phyloP scores from a whole-genome alignment of 148 eudicot genomes.

The Rhododendron molle region DNA sequence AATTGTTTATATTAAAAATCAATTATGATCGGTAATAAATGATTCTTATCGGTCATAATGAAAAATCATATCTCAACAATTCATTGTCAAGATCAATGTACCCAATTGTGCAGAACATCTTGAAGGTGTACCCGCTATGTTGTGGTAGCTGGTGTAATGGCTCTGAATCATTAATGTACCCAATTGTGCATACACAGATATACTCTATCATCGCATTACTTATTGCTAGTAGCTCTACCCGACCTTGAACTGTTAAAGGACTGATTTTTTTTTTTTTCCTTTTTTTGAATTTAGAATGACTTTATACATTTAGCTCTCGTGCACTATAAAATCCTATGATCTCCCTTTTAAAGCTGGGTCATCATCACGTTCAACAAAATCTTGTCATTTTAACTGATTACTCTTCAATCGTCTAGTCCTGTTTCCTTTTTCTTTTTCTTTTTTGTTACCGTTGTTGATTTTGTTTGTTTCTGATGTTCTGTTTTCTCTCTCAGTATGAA shows the following conservation, averaged over 20 bases:
- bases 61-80: no score
- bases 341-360: not conserved
- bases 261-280: no score
- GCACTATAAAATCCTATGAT: not conserved
- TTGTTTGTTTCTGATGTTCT: not conserved
- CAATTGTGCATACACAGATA: no score
- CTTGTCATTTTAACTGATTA: not conserved
- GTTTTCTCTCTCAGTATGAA: conserved; percentile 50
- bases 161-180: no score
- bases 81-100: no score
- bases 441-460: not conserved
- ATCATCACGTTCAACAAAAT: not conserved
- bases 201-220: no score
- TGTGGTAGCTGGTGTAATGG: not conserved
- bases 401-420: not conserved
- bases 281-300: not conserved
- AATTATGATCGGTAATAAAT: no score
- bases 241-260: no score
- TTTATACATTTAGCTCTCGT: not conserved
- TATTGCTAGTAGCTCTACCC: no score
- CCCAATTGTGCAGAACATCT: not conserved
- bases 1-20: no score
- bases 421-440: not conserved
- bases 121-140: not conserved
- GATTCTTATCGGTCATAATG: no score